phyloP scores from a whole-genome alignment of 129 eudicot genomes.

The Apium graveolens region DNA sequence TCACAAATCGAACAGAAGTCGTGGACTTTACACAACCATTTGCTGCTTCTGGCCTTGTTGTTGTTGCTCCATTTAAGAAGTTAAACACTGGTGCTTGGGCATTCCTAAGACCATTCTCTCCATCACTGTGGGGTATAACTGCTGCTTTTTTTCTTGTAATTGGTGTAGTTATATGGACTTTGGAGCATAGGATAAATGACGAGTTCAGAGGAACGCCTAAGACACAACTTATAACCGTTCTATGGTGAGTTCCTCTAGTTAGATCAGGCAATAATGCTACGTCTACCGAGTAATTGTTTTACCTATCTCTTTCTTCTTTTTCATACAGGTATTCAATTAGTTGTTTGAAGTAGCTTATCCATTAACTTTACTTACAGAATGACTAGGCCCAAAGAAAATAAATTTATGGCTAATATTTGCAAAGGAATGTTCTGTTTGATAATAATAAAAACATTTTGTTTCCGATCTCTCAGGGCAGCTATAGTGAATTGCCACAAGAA shows the following conservation, averaged over 20 bases:
- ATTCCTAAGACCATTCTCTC: conserved; percentile 76
- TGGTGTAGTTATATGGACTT: conserved; percentile 76
- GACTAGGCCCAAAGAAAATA: neutral
- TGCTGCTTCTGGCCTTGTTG: conserved; percentile 77
- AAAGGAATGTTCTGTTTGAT: neutral
- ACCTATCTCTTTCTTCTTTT: neutral
- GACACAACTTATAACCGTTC: conserved; percentile 63
- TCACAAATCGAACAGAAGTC: conserved; percentile 60
- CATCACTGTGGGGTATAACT: conserved; percentile 60
- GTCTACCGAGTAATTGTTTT: neutral
- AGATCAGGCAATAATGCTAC: neutral
- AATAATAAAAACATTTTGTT: neutral
- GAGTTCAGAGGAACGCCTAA: conserved; percentile 84
- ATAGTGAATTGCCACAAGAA: neutral
- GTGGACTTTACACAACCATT: conserved; percentile 91
- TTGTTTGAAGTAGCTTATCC: neutral
- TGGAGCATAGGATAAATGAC: conserved; percentile 81
- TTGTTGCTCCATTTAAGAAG: conserved; percentile 72
- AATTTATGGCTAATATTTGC: neutral
- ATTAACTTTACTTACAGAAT: neutral
- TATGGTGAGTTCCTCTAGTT: conserved; percentile 46
- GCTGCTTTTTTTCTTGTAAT: conserved; percentile 68
- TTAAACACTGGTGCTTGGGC: conserved; percentile 87
- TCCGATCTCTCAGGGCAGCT: neutral
- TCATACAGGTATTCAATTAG: neutral